phyloP scores from a whole-genome alignment of 73 alveolate species.

The Paramecium octaurelia region DNA sequence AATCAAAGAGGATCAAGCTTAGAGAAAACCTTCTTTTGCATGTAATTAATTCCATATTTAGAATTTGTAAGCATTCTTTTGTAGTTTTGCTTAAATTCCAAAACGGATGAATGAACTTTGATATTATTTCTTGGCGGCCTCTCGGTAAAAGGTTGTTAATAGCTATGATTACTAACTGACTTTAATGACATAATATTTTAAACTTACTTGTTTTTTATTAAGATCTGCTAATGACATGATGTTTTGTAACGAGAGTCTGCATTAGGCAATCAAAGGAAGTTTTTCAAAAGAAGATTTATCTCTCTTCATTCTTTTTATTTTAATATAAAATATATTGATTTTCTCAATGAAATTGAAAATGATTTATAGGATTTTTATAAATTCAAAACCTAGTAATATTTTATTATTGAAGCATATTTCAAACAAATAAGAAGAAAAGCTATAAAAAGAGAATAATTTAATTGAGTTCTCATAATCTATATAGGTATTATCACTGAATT shows the following conservation, averaged over 20 bases:
- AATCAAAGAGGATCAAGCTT: not conserved
- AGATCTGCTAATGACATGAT: not conserved
- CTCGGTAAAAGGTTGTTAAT: not conserved
- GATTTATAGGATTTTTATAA: not conserved
- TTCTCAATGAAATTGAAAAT: not conserved
- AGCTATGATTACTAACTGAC: not conserved
- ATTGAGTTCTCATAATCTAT: too few relatives aligned
- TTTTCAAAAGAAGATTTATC: not conserved
- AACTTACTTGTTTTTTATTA: not conserved
- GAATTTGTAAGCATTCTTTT: constrained; percentile 25
- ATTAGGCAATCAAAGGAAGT: not conserved
- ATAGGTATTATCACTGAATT: too few relatives aligned
- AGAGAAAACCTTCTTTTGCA: not conserved
- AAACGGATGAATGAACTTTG: not conserved
- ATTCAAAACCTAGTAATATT: not conserved
- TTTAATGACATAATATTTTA: not conserved
- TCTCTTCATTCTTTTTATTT: not conserved
- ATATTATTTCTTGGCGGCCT: not conserved
- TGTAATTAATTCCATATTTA: not conserved
- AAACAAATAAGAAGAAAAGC: too few relatives aligned
- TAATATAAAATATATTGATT: not conserved
- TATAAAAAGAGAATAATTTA: too few relatives aligned
- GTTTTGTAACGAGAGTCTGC: not conserved
- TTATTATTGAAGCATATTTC: not conserved
- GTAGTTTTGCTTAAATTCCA: not conserved